These are phyloP conservation scores for Mucor sp. DNA, from an alignment of 371 early-diverging fungal genomes.

Conservation along the genomic window DNA sequence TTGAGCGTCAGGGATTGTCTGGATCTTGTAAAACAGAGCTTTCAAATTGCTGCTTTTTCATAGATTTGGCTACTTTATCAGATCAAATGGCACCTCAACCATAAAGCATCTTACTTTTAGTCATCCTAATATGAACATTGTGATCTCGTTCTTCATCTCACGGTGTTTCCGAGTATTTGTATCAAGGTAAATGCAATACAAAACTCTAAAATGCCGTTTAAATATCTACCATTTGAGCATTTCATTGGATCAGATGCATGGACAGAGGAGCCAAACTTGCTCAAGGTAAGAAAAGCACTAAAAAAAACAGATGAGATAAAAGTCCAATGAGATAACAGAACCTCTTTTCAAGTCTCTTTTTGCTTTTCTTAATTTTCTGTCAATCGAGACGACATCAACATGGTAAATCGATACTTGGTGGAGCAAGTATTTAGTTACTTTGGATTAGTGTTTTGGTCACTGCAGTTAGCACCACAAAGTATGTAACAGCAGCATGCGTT, in stretches of 20 bases:
- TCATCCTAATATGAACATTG: background rate
- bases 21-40: background rate
- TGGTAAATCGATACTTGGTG: conserved; percentile 14
- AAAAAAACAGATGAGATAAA: too few species aligned
- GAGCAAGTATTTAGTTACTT: conserved; percentile 57
- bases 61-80: background rate
- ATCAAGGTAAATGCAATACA: background rate
- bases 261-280: background rate
- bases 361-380: background rate
- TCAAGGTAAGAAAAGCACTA: too few species aligned
- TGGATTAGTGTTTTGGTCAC: conserved; percentile 61
- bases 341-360: background rate
- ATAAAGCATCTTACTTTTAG: background rate
- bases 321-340: background rate
- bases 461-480: conserved; percentile 63
- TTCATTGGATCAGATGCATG: background rate
- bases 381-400: background rate
- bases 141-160: background rate
- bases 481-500: background rate
- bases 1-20: background rate
- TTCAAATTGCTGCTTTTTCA: background rate
- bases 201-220: background rate
- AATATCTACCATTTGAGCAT: background rate
- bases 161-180: background rate
- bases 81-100: background rate